phyloP scores from a whole-genome alignment of 345 rosid species.

The Barbarea vulgaris region DNA sequence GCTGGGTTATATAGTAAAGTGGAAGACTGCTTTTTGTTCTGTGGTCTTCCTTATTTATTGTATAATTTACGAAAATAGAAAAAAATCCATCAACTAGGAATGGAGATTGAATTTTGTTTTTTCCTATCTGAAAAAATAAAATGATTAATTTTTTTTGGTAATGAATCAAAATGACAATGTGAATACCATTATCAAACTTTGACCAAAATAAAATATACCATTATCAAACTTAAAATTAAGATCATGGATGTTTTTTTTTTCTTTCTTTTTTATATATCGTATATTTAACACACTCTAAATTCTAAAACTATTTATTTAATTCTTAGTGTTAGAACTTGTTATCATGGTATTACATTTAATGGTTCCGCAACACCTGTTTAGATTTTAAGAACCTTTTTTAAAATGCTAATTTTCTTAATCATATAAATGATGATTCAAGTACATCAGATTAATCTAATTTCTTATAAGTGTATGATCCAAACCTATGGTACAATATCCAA shows the following conservation, averaged over 20 bases:
- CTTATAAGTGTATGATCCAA: not conserved
- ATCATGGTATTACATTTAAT: not conserved
- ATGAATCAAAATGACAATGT: constrained; percentile 15
- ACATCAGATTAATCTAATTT: not conserved
- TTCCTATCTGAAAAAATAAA: not conserved
- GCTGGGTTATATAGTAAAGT: constrained; percentile 38
- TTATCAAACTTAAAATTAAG: not conserved
- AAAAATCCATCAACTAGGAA: constrained; percentile 37
- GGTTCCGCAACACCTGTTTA: not conserved
- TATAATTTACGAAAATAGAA: not conserved
- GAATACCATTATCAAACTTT: too few species aligned
- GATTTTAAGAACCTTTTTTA: not conserved
- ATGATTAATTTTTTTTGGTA: too few species aligned
- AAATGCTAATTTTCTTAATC: not conserved
- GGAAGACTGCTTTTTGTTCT: constrained; percentile 32
- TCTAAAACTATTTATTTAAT: too few species aligned
- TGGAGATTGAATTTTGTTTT: not conserved
- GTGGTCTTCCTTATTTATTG: constrained; percentile 5
- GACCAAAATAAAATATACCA: too few species aligned
- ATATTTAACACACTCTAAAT: not conserved
- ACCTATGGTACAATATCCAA: not conserved
- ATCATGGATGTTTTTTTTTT: not conserved
- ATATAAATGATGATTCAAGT: not conserved
- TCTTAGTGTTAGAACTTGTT: too few species aligned
- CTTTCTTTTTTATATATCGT: not conserved